Evolutionary conservation across 2,329 filamentous ascomycete species (phyloP).

Genomic region (Zasmidium cellare): DNA sequence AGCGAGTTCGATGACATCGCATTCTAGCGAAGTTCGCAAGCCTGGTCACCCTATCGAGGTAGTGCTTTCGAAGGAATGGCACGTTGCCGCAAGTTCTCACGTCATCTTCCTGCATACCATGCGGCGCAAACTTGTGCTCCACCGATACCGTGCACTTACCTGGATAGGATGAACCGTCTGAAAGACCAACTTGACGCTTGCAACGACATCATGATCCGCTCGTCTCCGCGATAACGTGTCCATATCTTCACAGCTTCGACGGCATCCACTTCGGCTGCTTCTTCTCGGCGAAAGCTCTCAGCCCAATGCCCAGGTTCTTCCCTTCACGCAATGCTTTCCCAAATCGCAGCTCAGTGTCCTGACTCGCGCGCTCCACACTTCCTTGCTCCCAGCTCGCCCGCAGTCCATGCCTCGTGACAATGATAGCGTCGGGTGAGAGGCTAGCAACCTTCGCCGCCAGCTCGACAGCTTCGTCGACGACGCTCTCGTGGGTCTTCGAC

Average conservation of each 20-base stretch:
- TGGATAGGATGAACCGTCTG: no score
- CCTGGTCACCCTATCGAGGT: no score
- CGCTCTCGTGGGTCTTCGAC: constrained; percentile 33
- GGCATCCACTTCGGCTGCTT: constrained; percentile 51
- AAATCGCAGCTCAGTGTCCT: constrained; percentile 46
- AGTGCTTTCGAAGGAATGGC: no score
- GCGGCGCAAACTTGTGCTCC: no score
- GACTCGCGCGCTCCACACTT: constrained; percentile 43
- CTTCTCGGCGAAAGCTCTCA: constrained; percentile 55
- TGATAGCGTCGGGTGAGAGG: constrained; percentile 41
- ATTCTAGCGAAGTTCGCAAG: no score
- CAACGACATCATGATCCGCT: no score
- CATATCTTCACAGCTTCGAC: constrained; percentile 43
- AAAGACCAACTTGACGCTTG: no score
- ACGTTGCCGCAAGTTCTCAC: no score
- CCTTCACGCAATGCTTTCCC: constrained; percentile 42
- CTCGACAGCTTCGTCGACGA: constrained; percentile 40
- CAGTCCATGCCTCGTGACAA: constrained; percentile 43
- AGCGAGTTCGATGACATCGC: no score
- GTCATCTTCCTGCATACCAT: no score
- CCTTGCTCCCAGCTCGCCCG: constrained; percentile 43
- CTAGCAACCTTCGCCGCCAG: constrained; percentile 39
- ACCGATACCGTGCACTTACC: no score
- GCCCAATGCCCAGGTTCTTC: constrained; percentile 52
- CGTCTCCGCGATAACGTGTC: no score